These are phyloP conservation scores for Pestalotiopsis sp. DNA, from an alignment of 2,329 filamentous ascomycete genomes.

Conservation along the genomic window DNA sequence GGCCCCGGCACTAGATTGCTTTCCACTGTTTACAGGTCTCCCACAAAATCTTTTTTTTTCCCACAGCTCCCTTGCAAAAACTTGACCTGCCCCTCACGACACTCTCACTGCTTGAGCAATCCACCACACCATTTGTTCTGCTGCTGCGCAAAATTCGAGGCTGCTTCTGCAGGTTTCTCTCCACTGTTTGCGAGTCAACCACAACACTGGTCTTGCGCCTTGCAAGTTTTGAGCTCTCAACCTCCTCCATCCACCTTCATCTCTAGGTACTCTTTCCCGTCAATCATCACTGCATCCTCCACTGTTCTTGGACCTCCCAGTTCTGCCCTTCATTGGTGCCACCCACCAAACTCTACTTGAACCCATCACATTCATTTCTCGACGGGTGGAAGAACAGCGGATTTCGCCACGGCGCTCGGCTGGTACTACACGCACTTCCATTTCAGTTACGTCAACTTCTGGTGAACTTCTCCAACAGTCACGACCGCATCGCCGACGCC, in stretches of 20 bases:
- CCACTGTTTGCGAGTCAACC: too few species aligned
- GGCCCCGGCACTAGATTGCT: background rate
- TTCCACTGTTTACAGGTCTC: background rate
- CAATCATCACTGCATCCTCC: background rate
- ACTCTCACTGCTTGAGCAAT: background rate
- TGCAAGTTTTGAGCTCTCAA: too few species aligned
- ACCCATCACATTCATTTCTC: background rate
- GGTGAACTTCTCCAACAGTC: background rate
- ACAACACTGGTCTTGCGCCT: too few species aligned
- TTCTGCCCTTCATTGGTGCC: background rate
- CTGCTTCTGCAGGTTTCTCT: too few species aligned
- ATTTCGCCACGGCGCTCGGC: background rate
- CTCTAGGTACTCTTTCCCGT: too few species aligned
- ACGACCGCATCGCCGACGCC: background rate
- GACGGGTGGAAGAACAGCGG: background rate
- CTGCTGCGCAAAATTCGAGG: too few species aligned
- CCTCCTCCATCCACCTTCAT: too few species aligned
- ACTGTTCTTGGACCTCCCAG: background rate
- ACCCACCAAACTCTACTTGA: background rate
- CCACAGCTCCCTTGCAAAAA: background rate
- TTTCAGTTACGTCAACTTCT: background rate
- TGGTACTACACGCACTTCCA: background rate
- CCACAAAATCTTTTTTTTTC: background rate
- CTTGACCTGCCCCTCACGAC: background rate
- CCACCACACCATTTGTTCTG: too few species aligned